Base-by-base conservation (phyloP, 495 filamentous ascomycete species). In the Aspergillus coremiiformis region DNA sequence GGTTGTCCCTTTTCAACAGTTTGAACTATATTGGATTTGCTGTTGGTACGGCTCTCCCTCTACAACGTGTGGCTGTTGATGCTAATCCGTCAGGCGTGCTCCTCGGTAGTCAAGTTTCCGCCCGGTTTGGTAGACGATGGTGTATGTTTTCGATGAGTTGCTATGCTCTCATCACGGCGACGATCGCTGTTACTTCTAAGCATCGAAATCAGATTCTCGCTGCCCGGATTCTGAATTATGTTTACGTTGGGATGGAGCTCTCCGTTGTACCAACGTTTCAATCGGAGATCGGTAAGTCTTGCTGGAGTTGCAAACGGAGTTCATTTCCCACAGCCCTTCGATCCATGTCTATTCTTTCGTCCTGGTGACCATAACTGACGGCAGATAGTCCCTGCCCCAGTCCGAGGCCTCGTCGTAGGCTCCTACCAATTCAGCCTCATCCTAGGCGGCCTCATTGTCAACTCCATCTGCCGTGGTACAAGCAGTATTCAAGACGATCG, bases 231-330 rank as follows among this genome's bases (percentile, higher is more conserved):
- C 37, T 71, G 12, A 64, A 66, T 24, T 71, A 67, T 60, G 42
- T 60, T 15, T 71, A 69, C 44, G 58, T 71, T n/a, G 68, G 66
- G 19, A 69, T 71, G 65, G 63, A 71, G 24, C 49, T 71, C 19
- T 56, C 68, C 9, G 60, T 61, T 7, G 57, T 59, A 11, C 66
- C 68, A 8, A 55, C 61, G 5, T 62, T 64, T 19, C 55, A 66
- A 14, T 41, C 66, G 4, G 68, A 71, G 44, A 54, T 71, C 9
- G 61, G 32, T 35, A 35, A n/a, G 14, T 35, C 11, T 12, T 12
- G n/a, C 1, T 1, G n/a, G 14, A 35, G 5, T n/a, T 35, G 32
- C 1, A 35, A 9, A 4, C 7, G 27, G 8, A 30, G 27, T 11
- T 30, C 3, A 2, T 30, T 9, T 30, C 27, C 7, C 7, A n/a